These are phyloP conservation scores for Fistulinella cinereoalba DNA, from an alignment of 1,284 basidiomycete genomes.

Conservation along the genomic window DNA sequence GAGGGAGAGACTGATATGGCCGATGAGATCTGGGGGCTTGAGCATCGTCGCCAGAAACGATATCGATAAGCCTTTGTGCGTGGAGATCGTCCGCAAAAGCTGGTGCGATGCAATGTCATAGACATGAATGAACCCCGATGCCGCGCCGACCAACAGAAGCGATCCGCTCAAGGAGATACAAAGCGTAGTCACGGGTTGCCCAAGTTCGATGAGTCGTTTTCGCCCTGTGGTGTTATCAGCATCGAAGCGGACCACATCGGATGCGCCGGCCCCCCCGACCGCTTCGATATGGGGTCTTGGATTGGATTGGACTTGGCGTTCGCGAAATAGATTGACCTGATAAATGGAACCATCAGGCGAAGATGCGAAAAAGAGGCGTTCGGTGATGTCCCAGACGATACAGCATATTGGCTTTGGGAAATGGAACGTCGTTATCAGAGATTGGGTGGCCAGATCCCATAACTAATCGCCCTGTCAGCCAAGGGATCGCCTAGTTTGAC, in stretches of 20 bases:
- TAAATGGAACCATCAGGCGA: conserved; percentile 70
- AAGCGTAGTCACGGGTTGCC: conserved; percentile 66
- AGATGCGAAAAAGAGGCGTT: conserved; percentile 86
- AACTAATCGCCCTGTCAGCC: conserved; percentile 42
- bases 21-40: conserved; percentile 80
- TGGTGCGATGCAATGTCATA: conserved; percentile 92
- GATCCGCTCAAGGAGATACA: conserved; percentile 79
- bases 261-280: conserved; percentile 70
- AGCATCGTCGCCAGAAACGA: conserved; percentile 74
- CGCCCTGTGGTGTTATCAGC: conserved; percentile 42
- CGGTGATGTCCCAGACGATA: conserved; percentile 78
- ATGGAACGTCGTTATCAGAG: conserved; percentile 82
- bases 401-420: conserved; percentile 72
- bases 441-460: conserved; percentile 78
- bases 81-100: conserved; percentile 73
- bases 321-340: conserved; percentile 78
- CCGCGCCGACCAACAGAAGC: conserved; percentile 73
- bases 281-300: conserved; percentile 58
- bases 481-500: not conserved
- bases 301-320: conserved; percentile 47
- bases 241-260: conserved; percentile 65
- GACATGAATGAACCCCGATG: conserved; percentile 71
- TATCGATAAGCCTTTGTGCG: conserved; percentile 72
- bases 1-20: conserved; percentile 63
- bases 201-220: conserved; percentile 61